These are phyloP conservation scores for Linderniella brevidens DNA, from an alignment of 257 asterid genomes.

Conservation along the genomic window DNA sequence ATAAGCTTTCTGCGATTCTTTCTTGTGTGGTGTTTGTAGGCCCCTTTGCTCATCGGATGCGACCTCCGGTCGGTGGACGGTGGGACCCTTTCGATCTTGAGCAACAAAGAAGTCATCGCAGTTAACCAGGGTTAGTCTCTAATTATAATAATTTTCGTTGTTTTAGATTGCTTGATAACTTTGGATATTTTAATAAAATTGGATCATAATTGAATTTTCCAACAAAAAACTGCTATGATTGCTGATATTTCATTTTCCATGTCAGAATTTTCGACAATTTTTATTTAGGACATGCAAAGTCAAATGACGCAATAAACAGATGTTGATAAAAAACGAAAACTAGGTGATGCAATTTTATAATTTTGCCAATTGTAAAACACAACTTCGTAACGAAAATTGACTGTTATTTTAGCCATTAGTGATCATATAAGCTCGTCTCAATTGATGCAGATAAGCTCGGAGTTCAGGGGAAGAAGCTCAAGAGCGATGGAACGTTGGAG, in stretches of 20 bases:
- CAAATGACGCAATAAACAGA: too few relatives aligned
- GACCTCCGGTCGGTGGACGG: constrained; percentile 56
- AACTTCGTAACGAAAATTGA: too few relatives aligned
- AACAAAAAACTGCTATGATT: too few relatives aligned
- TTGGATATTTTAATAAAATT: not conserved
- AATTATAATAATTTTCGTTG: too few relatives aligned
- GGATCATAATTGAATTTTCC: too few relatives aligned
- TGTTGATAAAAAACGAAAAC: too few relatives aligned
- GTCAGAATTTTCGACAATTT: too few relatives aligned
- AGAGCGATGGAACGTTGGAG: constrained; percentile 54
- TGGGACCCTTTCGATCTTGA: constrained; percentile 25
- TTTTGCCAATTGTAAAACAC: too few relatives aligned
- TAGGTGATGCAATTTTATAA: too few relatives aligned
- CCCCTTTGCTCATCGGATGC: constrained; percentile 85
- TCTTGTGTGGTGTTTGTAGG: constrained; percentile 23
- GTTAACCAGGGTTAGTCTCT: constrained; percentile 72
- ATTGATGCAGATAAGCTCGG: constrained; percentile 41
- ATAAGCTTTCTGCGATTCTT: not conserved
- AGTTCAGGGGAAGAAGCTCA: constrained; percentile 54
- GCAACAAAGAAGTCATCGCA: constrained; percentile 69
- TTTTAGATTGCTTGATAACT: not conserved
- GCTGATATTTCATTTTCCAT: too few relatives aligned
- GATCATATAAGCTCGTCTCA: not conserved
- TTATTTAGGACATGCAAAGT: too few relatives aligned
- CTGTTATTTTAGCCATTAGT: too few relatives aligned